Evolutionary conservation across 2,329 filamentous ascomycete species (phyloP), one percentile per base, ranked within the genome.

Genomic region (Aspergillus nomiae): DNA sequence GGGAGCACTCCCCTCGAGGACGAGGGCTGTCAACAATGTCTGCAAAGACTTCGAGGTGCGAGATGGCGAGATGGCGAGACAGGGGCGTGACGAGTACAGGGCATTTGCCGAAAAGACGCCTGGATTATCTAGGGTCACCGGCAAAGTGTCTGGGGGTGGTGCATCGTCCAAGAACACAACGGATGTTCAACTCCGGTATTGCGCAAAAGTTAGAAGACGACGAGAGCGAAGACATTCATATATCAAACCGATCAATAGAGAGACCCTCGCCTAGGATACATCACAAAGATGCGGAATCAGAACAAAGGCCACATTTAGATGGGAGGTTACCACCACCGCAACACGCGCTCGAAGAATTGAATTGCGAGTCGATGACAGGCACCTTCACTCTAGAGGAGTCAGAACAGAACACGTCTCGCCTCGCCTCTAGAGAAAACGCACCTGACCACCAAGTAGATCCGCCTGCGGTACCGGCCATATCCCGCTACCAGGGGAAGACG

Each of bases 1-100:
- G 75, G 63, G 74, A 80, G 56, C 85, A 86, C 70, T 76, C 79
- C 28, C 77, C 75, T 57, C 70, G 69, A 57, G 66, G 63, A 48
- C 68, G 77, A 74, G 55, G 71, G 14, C 41, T 78, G 9, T 71
- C 71, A 21, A 74, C 71, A 45, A 45, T 73, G 24, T 58, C 71
- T 11, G 63, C 64, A 46, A 64, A 58, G 48, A 30, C 56, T 48
- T 56, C 70, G n/a, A 63, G 65, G 8, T 58, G 68, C 38, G 62
- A 68, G 51, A n/a, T 71, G 28, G 65, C 56, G 43, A 64, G 65
- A 50, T 68, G 63, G 46, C 69, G 65, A 57, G 59, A 63, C 21
- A 69, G 65, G 58, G 58, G 63, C 26, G n/a, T 67, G n/a, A 36
- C 60, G 34, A 56, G 48, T 53, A 58, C 62, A 30, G 69, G 65